Conservation (phyloP, 75 land plant species). For the Chamaecyparis obtusa region DNA sequence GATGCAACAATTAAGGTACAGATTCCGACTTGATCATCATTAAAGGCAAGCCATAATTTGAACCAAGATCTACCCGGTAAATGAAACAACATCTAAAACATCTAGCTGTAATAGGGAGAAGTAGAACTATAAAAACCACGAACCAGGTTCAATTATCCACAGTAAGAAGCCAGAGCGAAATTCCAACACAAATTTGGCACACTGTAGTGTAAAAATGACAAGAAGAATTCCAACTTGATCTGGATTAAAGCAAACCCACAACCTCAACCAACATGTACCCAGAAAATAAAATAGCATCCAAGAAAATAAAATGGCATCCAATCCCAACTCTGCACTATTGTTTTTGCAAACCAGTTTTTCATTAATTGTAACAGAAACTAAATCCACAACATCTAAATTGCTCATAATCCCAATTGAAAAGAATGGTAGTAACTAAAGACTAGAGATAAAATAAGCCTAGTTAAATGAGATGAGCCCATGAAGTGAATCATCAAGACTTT, state of each 20-base stretch:
- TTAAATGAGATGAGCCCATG: too few relatives aligned
- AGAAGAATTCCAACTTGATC: not conserved
- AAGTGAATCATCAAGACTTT: too few relatives aligned
- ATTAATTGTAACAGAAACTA: not conserved
- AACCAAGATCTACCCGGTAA: not conserved
- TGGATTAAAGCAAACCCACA: not conserved
- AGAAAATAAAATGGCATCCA: not conserved
- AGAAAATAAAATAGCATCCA: not conserved
- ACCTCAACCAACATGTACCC: not conserved
- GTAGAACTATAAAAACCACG: too few relatives aligned
- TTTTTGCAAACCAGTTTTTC: not conserved
- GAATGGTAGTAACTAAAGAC: not conserved
- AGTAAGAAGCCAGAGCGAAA: not conserved
- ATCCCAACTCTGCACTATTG: not conserved
- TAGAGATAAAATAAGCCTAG: constrained; percentile 6
- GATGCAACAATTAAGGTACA: not conserved
- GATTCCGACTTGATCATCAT: not conserved
- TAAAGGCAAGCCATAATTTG: not conserved
- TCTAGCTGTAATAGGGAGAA: not conserved
- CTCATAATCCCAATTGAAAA: not conserved
- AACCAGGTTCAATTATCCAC: too few relatives aligned
- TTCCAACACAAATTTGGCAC: not conserved
- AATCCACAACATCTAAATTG: not conserved
- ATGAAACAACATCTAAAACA: not conserved
- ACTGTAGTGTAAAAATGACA: not conserved